These are phyloP conservation scores for Ceratocystis variospora DNA, from an alignment of 2,329 filamentous ascomycete species.

Conservation along the genomic window DNA sequence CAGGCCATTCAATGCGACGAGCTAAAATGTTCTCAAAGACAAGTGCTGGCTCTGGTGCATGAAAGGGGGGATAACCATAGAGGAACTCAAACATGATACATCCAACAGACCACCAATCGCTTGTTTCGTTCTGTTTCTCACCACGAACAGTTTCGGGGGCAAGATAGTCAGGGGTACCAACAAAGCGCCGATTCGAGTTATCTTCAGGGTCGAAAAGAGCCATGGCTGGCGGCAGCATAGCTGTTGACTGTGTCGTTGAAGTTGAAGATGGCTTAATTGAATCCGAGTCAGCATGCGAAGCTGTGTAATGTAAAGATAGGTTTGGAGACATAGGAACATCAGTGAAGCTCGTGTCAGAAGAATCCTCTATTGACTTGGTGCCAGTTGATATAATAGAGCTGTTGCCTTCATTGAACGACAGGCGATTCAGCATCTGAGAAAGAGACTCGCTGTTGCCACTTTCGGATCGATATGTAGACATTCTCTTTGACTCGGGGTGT, in stretches of 20 bases:
- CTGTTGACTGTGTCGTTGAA: constrained; percentile 40
- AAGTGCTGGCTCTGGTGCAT: constrained; percentile 75
- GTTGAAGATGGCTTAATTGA: constrained; percentile 29
- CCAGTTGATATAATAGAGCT: constrained; percentile 30
- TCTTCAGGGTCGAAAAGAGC: constrained; percentile 69
- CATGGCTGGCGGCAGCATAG: constrained; percentile 81
- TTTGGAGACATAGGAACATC: constrained; percentile 68
- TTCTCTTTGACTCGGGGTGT: constrained; percentile 31
- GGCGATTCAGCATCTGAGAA: constrained; percentile 65
- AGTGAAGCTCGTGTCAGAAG: constrained; percentile 32
- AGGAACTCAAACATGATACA: constrained; percentile 96
- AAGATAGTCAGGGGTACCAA: constrained; percentile 92
- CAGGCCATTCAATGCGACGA: constrained; percentile 83
- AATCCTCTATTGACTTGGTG: constrained; percentile 48
- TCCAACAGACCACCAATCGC: constrained; percentile 99
- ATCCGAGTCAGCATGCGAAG: constrained; percentile 10
- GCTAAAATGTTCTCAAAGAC: constrained; percentile 95
- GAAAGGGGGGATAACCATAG: constrained; percentile 86
- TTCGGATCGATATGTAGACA: constrained; percentile 74
- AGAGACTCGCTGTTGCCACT: constrained; percentile 82
- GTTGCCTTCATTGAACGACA: constrained; percentile 55
- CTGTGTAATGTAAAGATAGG: constrained; percentile 27
- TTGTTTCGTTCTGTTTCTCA: constrained; percentile 89
- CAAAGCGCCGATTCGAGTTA: constrained; percentile 82
- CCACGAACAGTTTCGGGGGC: constrained; percentile 95